phyloP scores from a whole-genome alignment of 2,329 filamentous ascomycete genomes.

The Pseudocercospora cruenta region DNA sequence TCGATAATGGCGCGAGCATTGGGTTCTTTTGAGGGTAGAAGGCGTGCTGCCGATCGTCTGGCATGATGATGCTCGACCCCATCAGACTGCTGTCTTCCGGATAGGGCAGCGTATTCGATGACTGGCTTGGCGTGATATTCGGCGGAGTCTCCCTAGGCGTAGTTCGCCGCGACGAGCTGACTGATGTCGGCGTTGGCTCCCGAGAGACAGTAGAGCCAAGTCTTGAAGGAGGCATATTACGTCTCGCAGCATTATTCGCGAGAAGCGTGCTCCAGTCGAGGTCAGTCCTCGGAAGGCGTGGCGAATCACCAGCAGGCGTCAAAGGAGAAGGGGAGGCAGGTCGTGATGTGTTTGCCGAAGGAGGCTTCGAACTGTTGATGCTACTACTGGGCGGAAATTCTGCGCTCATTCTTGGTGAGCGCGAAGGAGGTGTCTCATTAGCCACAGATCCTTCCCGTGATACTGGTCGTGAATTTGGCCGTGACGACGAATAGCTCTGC shows the following conservation, averaged over 20 bases:
- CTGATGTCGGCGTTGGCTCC: slow-evolving; percentile 5
- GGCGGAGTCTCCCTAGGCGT: slow-evolving; percentile 22
- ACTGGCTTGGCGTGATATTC: slow-evolving; percentile 40
- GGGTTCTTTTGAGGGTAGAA: slow-evolving; percentile 33
- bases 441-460: slow-evolving; percentile 32
- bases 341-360: slow-evolving; percentile 32
- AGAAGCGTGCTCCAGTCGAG: slow-evolving; percentile 37
- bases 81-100: slow-evolving; percentile 45
- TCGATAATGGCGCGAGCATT: slow-evolving; percentile 12
- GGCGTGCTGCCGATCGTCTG: slow-evolving; percentile 48
- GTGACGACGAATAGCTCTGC: slow-evolving; percentile 30
- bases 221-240: slow-evolving; percentile 33
- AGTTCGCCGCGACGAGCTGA: slow-evolving; percentile 6
- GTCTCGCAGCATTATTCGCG: slow-evolving; percentile 33
- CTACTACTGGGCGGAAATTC: slow-evolving; percentile 26
- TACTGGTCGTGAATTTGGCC: slow-evolving; percentile 19
- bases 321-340: slow-evolving; percentile 33
- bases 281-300: slow-evolving; percentile 36
- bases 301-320: slow-evolving; percentile 28
- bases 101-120: slow-evolving; percentile 46
- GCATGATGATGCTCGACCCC: slow-evolving; percentile 44
- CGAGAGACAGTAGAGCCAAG: slow-evolving; percentile 14
- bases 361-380: slow-evolving; percentile 25
- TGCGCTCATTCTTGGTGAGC: slow-evolving; percentile 28
- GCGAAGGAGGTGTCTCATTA: slow-evolving; percentile 16